Conservation (phyloP, 225 moss, liverwort and hornwort species). For the Neckera pumila region DNA sequence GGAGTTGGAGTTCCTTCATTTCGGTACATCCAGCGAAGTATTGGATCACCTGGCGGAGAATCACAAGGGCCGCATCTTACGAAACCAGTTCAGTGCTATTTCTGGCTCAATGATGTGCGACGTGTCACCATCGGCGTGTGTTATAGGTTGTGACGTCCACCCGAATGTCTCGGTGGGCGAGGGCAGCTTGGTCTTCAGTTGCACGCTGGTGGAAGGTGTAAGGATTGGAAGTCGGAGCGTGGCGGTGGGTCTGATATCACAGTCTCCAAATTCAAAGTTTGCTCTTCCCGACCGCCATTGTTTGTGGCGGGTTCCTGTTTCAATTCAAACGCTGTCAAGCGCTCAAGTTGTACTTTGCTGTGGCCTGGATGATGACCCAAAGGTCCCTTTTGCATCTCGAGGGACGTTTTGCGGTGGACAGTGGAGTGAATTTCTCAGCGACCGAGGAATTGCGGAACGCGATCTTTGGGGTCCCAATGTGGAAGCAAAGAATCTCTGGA, state of each 20-base stretch:
- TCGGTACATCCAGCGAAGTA: slow-evolving; percentile 68
- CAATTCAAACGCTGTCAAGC: not conserved
- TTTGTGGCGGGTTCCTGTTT: slow-evolving; percentile 59
- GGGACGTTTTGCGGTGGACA: slow-evolving; percentile 45
- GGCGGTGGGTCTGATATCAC: slow-evolving; percentile 28
- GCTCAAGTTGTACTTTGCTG: slow-evolving; percentile 48
- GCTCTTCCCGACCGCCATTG: slow-evolving; percentile 49
- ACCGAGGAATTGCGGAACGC: slow-evolving; percentile 20
- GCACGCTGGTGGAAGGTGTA: slow-evolving; percentile 39
- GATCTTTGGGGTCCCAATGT: slow-evolving; percentile 41
- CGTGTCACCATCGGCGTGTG: slow-evolving; percentile 42
- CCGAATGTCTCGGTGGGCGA: slow-evolving; percentile 44
- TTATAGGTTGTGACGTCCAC: slow-evolving; percentile 36
- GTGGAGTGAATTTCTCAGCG: slow-evolving; percentile 26
- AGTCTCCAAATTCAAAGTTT: not conserved
- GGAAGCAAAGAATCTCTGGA: slow-evolving; percentile 39
- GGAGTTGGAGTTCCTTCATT: slow-evolving; percentile 62
- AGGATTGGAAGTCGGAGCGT: slow-evolving; percentile 48
- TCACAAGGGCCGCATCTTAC: slow-evolving; percentile 20
- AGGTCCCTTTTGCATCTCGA: slow-evolving; percentile 13
- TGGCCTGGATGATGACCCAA: slow-evolving; percentile 67
- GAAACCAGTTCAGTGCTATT: slow-evolving; percentile 51
- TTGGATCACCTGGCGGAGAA: slow-evolving; percentile 49
- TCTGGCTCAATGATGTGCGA: slow-evolving; percentile 20
- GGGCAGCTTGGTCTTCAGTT: slow-evolving; percentile 46